phyloP scores from a whole-genome alignment of 176 grass and related monocot species.

The Elaeis guineensis region DNA sequence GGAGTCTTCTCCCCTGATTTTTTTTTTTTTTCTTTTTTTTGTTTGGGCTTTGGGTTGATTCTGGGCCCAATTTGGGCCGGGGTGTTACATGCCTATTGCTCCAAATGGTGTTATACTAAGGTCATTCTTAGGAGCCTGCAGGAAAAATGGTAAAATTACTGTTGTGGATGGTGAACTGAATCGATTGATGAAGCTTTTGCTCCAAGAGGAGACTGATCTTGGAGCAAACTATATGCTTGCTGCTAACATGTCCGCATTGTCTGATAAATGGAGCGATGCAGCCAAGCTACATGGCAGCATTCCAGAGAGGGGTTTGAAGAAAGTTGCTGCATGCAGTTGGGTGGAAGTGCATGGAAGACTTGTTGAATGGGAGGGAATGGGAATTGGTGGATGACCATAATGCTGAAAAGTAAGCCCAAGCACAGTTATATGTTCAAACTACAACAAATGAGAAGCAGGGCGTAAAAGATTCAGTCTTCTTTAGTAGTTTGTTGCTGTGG shows the following conservation, averaged over 20 bases:
- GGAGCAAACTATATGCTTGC: slow-evolving; percentile 28
- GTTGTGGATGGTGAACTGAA: slow-evolving; percentile 2
- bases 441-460: no score
- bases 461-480: no score
- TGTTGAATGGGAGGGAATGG: neutral
- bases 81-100: slow-evolving; percentile 9
- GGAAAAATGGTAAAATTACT: slow-evolving; percentile 6
- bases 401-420: no score
- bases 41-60: no score
- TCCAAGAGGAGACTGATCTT: slow-evolving; percentile 11
- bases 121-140: slow-evolving; percentile 19
- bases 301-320: slow-evolving; percentile 18
- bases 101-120: slow-evolving; percentile 25
- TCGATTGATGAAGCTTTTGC: slow-evolving; percentile 11
- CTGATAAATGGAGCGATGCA: slow-evolving; percentile 18
- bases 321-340: slow-evolving; percentile 21
- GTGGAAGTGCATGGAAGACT: slow-evolving; percentile 1
- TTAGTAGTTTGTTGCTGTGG: no score
- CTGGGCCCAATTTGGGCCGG: no score
- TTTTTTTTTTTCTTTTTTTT: no score
- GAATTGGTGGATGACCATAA: slow-evolving; percentile 1
- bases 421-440: no score
- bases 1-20: no score
- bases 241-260: slow-evolving; percentile 11
- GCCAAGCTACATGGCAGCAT: slow-evolving; percentile 16